Percentiles rank a stretch among this genome's conserved stretches.
phyloP scores from a whole-genome alignment of 371 early-diverging fungal genomes.

The Ordospora colligata region DNA sequence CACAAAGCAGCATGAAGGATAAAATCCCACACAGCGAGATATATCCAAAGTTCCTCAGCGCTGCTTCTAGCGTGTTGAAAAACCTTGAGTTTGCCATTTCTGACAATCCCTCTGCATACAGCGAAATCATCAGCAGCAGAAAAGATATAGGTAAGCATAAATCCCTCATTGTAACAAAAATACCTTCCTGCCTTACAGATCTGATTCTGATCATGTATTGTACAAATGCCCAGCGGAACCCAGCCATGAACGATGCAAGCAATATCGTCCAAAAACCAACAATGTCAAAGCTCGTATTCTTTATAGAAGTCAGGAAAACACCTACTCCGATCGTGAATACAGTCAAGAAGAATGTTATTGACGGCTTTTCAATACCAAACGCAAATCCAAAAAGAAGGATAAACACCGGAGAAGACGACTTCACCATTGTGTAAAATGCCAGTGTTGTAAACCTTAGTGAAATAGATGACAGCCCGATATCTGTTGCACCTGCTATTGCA shows the following conservation, averaged over 20 bases:
- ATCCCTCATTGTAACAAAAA: conserved; percentile 45
- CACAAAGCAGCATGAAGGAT: conserved; percentile 45
- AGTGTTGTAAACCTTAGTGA: conserved; percentile 51
- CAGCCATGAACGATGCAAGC: conserved; percentile 54
- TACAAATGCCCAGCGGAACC: conserved; percentile 61
- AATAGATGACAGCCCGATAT: conserved; percentile 56
- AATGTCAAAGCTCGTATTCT: conserved; percentile 34
- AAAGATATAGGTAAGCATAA: conserved; percentile 54
- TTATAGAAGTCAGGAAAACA: conserved; percentile 52
- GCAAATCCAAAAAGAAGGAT: conserved; percentile 57
- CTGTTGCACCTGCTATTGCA: conserved; percentile 54
- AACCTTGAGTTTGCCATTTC: conserved; percentile 47
- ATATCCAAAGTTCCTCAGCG: conserved; percentile 31
- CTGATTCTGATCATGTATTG: conserved; percentile 55
- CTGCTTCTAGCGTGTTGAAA: conserved; percentile 23
- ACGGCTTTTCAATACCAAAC: conserved; percentile 55
- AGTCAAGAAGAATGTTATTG: conserved; percentile 35
- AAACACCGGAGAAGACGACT: conserved; percentile 60
- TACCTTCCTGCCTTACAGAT: conserved; percentile 32
- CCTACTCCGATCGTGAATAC: conserved; percentile 59
- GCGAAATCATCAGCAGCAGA: conserved; percentile 46
- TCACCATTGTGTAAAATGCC: conserved; percentile 61
- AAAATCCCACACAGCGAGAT: conserved; percentile 43
- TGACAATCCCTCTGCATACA: conserved; percentile 41
- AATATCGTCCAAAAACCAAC: conserved; percentile 38